Evolutionary conservation across 148 eudicot genomes (phyloP), one percentile per base, ranked within the genome.

Genomic region (Euryodendron excelsum): DNA sequence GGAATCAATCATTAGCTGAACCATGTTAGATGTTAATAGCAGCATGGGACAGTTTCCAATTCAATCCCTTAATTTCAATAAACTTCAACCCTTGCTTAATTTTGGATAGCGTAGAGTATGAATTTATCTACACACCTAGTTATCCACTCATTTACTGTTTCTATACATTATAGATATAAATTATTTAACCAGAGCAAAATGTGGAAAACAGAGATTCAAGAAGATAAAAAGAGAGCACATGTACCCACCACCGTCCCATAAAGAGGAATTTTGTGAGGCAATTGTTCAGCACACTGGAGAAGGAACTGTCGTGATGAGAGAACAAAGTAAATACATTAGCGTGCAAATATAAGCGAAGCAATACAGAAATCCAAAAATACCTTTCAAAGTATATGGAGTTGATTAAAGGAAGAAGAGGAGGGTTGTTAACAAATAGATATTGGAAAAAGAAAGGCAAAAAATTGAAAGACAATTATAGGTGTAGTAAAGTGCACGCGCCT

Each of bases 201-300:
- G 30, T 52, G 39, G 37, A 58, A 23, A 66, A 30, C 2, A 47
- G 17, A 41, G 1, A 69, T 73, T 55, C 56, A 70, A 17, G 52
- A n/a, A 25, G 41, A 53, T 47, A 31, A 61, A 30, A 34, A 28
- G 0, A 30, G 58, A 44, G 69, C 25, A 58, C 11, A 80, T 79
- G 18, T 3, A 79, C 83, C 79, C 88, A 94, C 98, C 95, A 94
- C 45, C 23, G 99, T 96, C 72, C 92, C 98, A 81, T 96, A 96
- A 62, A 96, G 65, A 33, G 99, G 97, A 71, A 93, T 84, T 89
- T 96, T 96, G 87, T 96, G 99, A 67, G 99, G 98, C 78, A 96
- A 80, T 80, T 93, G 95, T 83, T 93, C 96, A 12, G 93, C 93
- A 75, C 99, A 96, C 74, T 96, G 88, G 66, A 96, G 88, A 69